A percentile compares a stretch with the other conserved stretches of the same genome.
These are phyloP conservation scores for Cupressus sempervirens DNA, from an alignment of 75 land plant species.

Conservation along the genomic window DNA sequence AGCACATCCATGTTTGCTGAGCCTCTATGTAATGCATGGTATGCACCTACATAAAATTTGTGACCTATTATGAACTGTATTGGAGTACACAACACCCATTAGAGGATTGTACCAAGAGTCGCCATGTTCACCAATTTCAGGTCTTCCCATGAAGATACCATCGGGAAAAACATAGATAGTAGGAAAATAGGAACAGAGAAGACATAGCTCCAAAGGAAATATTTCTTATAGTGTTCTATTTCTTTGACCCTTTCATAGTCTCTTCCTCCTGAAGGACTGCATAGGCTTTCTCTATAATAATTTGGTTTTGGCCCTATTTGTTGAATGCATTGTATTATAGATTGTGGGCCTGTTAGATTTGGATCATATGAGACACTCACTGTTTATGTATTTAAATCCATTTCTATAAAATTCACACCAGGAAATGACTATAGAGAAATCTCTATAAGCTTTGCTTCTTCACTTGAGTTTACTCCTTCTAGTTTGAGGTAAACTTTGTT, in stretches of 20 bases:
- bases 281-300: slow-evolving; percentile 51
- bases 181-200: slow-evolving; percentile 83
- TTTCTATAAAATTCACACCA: slow-evolving; percentile 71
- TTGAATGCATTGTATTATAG: slow-evolving; percentile 66
- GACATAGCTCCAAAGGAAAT: slow-evolving; percentile 78
- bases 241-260: slow-evolving; percentile 54
- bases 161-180: slow-evolving; percentile 83
- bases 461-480: slow-evolving; percentile 39
- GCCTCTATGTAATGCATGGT: slow-evolving; percentile 39
- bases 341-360: slow-evolving; percentile 76
- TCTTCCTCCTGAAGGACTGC: slow-evolving; percentile 40
- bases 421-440: slow-evolving; percentile 47
- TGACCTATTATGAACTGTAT: slow-evolving; percentile 83
- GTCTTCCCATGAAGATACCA: slow-evolving; percentile 56
- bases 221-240: too few species aligned
- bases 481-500: slow-evolving; percentile 54
- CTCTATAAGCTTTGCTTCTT: slow-evolving; percentile 39
- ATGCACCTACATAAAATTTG: slow-evolving; percentile 57
- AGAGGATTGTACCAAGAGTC: too few species aligned
- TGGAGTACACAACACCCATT: slow-evolving; percentile 88
- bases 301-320: slow-evolving; percentile 29
- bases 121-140: slow-evolving; percentile 53
- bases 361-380: too few species aligned
- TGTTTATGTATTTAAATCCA: slow-evolving; percentile 34
- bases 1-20: too few species aligned